Percentiles rank a stretch among this genome's conserved stretches.
Conservation (phyloP, 768 basidiomycete genomes). For the Psilocybe subaeruginosa region DNA sequence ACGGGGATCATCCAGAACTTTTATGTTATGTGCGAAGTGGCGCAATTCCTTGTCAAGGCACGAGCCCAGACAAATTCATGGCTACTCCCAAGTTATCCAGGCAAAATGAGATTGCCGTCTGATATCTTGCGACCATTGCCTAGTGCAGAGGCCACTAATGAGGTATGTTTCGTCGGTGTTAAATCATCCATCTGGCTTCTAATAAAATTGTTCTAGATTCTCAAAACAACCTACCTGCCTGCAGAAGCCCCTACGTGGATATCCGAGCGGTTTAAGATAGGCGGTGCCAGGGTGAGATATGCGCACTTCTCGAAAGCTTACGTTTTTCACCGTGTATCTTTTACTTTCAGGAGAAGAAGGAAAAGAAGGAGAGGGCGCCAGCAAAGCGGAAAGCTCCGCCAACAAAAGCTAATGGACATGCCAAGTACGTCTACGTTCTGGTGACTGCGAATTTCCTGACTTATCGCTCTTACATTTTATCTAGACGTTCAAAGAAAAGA, state of each 20-base stretch:
- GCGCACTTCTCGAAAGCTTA: background rate
- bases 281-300: slow-evolving; percentile 19
- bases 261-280: slow-evolving; percentile 44
- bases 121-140: slow-evolving; percentile 83
- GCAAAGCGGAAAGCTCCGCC: slow-evolving; percentile 57
- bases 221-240: slow-evolving; percentile 70
- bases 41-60: slow-evolving; percentile 82
- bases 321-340: background rate
- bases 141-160: slow-evolving; percentile 62
- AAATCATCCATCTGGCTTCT: background rate
- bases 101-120: slow-evolving; percentile 74
- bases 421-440: slow-evolving; percentile 41
- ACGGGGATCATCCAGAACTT: slow-evolving; percentile 60
- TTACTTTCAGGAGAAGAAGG: slow-evolving; percentile 35
- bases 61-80: slow-evolving; percentile 70
- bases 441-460: slow-evolving; percentile 6
- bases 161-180: slow-evolving; percentile 40
- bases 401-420: slow-evolving; percentile 47
- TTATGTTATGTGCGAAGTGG: slow-evolving; percentile 85
- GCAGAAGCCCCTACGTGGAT: slow-evolving; percentile 63
- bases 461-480: slow-evolving; percentile 4
- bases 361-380: slow-evolving; percentile 51
- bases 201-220: slow-evolving; percentile 45
- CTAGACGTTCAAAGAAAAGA: slow-evolving; percentile 39
- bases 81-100: slow-evolving; percentile 80